Base-by-base conservation (phyloP, 2,329 filamentous ascomycete genomes). In the Hortaea sp. region DNA sequence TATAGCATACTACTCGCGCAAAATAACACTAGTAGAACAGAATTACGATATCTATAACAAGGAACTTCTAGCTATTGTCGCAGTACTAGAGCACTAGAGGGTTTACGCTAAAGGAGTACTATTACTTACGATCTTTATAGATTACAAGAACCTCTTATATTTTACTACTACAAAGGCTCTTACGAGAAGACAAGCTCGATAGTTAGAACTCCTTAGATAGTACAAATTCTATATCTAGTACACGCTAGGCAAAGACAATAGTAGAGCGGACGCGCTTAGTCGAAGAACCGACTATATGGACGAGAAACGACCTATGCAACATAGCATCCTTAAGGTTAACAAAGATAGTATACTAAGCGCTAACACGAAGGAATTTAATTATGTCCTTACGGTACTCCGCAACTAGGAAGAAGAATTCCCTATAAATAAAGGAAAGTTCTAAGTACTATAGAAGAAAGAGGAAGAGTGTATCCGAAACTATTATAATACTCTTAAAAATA, bases 91-190 rank as follows among this genome's bases (percentile, higher is more conserved):
- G 4, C 20, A 20, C 20, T 20, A 20, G 20, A 20, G 20, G 4
- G 20, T 20, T 20, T 20, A 20, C 20, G 20, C 20, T 20, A 20
- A 20, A 20, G 20, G 20, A 20, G 20, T 4, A 4, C 20, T 20
- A 20, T 20, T 2, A 27, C 13, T 46, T 12, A 29, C 7, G 12
- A 51, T 66, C 1, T 46, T 58, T 28, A 59, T 52, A 2, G 50
- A 67, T 49, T 51, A 67, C 49, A 52, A 57, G 28, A 58, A 54
- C 38, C 51, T 66, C 1, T 4, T 29, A 11, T 56, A 54, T 45
- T 65, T 65, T 43, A 60, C 52, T 38, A 54, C 49, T 4, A 61
- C 47, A 5, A 63, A 63, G 49, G 29, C 50, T 27, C 53, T 65
- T 4, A 63, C 49, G 38, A 20, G 50, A 5, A 43, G 29, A 39